Evolutionary conservation across 2,329 filamentous ascomycete genomes (phyloP).

Genomic region (Scedosporium aurantiacum): DNA sequence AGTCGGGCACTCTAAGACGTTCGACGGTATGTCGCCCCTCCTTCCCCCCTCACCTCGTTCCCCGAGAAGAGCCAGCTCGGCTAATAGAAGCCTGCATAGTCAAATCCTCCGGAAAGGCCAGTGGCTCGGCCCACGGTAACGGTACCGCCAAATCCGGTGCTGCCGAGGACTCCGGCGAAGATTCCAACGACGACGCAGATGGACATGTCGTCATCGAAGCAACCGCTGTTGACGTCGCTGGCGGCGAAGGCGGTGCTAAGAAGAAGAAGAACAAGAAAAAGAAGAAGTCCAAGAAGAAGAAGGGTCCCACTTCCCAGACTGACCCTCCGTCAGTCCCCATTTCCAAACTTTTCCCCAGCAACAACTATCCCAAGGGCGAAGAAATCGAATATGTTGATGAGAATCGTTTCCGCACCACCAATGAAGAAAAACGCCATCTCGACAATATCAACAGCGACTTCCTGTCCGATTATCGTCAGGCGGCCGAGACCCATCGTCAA

Average conservation of each 20-base stretch:
- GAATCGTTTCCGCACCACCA: slow-evolving; percentile 66
- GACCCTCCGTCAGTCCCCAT: slow-evolving; percentile 62
- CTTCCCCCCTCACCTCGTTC: no score
- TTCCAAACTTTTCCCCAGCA: slow-evolving; percentile 61
- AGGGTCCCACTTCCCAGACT: slow-evolving; percentile 56
- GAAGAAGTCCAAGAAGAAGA: slow-evolving; percentile 75
- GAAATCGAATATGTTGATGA: slow-evolving; percentile 69
- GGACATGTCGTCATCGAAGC: slow-evolving; percentile 18
- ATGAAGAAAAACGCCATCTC: slow-evolving; percentile 72
- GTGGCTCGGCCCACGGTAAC: not conserved
- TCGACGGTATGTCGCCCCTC: no score
- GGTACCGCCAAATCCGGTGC: not conserved
- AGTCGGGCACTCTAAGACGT: no score
- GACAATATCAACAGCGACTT: slow-evolving; percentile 76
- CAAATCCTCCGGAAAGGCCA: not conserved
- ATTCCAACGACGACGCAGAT: slow-evolving; percentile 43
- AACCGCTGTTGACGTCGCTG: slow-evolving; percentile 13
- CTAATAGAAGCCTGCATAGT: no score
- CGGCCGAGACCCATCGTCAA: slow-evolving; percentile 80
- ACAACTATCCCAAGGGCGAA: slow-evolving; percentile 63
- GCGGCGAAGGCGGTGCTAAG: slow-evolving; percentile 20
- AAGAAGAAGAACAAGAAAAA: slow-evolving; percentile 58
- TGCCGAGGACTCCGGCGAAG: slow-evolving; percentile 32
- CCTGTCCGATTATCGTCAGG: slow-evolving; percentile 69
- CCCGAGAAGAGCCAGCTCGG: no score